Base-by-base conservation (phyloP, 495 filamentous ascomycete genomes). In the Annulohypoxylon stygium region DNA sequence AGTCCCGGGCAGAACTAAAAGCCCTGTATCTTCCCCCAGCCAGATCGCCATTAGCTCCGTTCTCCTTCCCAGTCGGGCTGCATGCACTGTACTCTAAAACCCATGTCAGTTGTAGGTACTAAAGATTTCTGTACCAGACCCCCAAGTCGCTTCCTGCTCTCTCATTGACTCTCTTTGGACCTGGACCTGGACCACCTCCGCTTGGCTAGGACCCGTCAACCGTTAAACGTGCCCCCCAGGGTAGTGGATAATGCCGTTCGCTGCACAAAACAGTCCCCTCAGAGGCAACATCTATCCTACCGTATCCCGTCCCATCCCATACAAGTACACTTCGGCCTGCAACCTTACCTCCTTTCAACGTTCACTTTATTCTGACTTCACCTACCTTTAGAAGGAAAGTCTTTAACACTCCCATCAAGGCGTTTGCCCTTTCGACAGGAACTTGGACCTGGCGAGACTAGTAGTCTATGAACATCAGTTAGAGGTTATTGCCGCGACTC, bases 31-130 rank as follows among this genome's bases (percentile, higher is more conserved):
- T 74, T 77, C 72, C 70, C 77, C 76, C 76, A 78, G 79, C 79
- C 79, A 83, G 82, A 83, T 84, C 81, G 79, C 79, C 80, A 80
- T 84, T 83, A 78, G 76, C 79, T 80, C 78, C 81, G 75, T 81
- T 71, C 84, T 86, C 84, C 84, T 86, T 86, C 83, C 84, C 80
- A 84, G 80, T 84, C 78, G 77, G 83, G 84, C 82, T 85, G 84
- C 81, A 81, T 81, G 81, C 80, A 80, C 78, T 81, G 79, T 81
- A 78, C 76, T 80, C 75, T 77, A 76, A 66, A 70, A 67, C 57
- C 74, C 78, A 81, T 84, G 83, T 81, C 81, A 76, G 78, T 76
- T 76, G 76, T 82, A 69, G 59, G 58, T 69, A 76, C 78, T 82
- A 77, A 81, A 81, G 71, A 71, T 73, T 65, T 78, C 76, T 71